phyloP scores from a whole-genome alignment of 2,329 filamentous ascomycete species.

The Ceratocystis harringtonii region DNA sequence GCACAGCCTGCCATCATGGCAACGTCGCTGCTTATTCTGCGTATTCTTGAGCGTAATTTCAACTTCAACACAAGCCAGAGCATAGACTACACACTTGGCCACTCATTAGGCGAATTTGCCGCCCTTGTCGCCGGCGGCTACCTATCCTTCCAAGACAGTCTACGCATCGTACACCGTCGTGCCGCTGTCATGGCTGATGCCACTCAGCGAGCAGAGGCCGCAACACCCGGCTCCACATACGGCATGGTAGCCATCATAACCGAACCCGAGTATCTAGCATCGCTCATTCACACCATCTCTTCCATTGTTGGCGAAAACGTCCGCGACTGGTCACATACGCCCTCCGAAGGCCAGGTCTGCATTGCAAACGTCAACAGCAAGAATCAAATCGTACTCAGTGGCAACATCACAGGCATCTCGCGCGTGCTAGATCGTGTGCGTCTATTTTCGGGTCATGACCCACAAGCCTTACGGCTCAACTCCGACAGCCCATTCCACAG shows the following conservation, averaged over 20 bases:
- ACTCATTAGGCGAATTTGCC: conserved; percentile 86
- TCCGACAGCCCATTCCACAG: conserved; percentile 84
- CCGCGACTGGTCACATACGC: conserved; percentile 29
- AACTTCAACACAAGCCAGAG: conserved; percentile 54
- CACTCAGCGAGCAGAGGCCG: conserved; percentile 47
- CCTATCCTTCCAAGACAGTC: conserved; percentile 59
- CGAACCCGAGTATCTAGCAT: conserved; percentile 58
- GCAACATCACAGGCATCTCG: conserved; percentile 68
- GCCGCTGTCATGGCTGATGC: conserved; percentile 74
- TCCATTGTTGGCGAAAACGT: conserved; percentile 43
- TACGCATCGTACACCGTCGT: conserved; percentile 60
- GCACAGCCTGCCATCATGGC: conserved; percentile 95
- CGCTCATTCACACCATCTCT: conserved; percentile 57
- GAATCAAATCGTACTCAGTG: conserved; percentile 89
- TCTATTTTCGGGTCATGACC: conserved; percentile 84
- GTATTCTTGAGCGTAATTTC: conserved; percentile 74
- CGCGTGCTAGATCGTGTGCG: conserved; percentile 70
- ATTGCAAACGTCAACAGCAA: conserved; percentile 93
- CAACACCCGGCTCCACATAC: conserved; percentile 58
- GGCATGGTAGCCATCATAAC: conserved; percentile 92
- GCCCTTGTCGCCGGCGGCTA: conserved; percentile 76
- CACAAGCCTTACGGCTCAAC: conserved; percentile 71
- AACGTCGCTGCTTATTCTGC: conserved; percentile 76
- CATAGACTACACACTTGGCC: conserved; percentile 72
- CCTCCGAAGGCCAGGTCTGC: conserved; percentile 63